phyloP scores from a whole-genome alignment of 2,329 filamentous ascomycete genomes.

The Orbilia javanica region DNA sequence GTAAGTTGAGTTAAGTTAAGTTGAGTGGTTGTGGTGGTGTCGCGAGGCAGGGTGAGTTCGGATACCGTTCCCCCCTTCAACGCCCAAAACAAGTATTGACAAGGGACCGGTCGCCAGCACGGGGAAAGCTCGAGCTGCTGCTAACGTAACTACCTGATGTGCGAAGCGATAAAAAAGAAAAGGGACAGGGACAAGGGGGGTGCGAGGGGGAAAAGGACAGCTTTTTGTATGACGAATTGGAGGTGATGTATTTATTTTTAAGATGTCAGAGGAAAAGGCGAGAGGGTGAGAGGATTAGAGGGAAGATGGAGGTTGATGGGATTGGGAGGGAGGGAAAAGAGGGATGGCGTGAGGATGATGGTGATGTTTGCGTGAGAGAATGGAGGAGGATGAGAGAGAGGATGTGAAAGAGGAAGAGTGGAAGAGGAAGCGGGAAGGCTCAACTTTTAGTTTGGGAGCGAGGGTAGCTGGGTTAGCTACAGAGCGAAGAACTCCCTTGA shows the following conservation, averaged over 20 bases:
- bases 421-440: background rate
- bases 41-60: slow-evolving; percentile 52
- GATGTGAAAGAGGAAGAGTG: background rate
- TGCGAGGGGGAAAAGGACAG: background rate
- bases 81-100: slow-evolving; percentile 4
- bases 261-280: background rate
- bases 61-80: slow-evolving; percentile 38
- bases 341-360: slow-evolving; percentile 53
- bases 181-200: no score
- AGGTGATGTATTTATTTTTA: background rate
- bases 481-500: no score
- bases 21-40: no score
- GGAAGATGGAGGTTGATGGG: background rate
- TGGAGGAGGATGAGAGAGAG: background rate
- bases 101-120: background rate
- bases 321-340: background rate
- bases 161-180: no score
- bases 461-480: no score
- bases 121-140: background rate
- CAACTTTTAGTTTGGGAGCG: no score
- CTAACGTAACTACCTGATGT: background rate
- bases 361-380: slow-evolving; percentile 26
- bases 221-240: background rate
- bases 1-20: background rate
- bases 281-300: background rate